Conservation (phyloP, 306 rosid genomes). For the Sechiopsis laciniata region DNA sequence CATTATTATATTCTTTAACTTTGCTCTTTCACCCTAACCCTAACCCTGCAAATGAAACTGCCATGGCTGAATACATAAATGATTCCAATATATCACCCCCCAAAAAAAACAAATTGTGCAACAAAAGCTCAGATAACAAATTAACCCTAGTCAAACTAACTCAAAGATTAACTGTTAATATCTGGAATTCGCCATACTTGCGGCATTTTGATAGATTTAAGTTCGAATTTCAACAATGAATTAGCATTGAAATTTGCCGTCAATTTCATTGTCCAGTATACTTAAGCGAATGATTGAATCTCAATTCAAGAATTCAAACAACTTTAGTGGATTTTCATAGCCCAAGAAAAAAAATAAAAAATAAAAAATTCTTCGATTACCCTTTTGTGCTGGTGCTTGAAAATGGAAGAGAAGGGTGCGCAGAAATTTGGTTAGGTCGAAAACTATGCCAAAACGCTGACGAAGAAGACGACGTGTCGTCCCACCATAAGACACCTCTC, state of each 20-base stretch:
- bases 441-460: neutral
- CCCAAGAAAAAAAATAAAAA: neutral
- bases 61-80: neutral
- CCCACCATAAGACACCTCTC: neutral
- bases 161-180: neutral
- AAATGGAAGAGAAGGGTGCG: neutral
- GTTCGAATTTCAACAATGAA: neutral
- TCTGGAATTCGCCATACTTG: neutral
- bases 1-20: slow-evolving; percentile 24
- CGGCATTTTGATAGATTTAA: neutral
- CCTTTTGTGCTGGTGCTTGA: neutral
- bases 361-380: no score
- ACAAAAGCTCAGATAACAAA: neutral
- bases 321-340: neutral
- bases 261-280: neutral
- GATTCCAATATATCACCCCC: neutral
- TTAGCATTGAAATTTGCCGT: neutral
- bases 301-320: neutral
- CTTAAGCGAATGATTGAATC: neutral
- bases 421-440: neutral
- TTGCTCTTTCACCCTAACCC: neutral
- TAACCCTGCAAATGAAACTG: slow-evolving; percentile 15
- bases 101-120: neutral
- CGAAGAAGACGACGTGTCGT: neutral
- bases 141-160: neutral